A percentile compares a stretch with the other conserved stretches of the same genome.
phyloP scores from a whole-genome alignment of 1,284 basidiomycete genomes.

The Pseudozyma thailandica region DNA sequence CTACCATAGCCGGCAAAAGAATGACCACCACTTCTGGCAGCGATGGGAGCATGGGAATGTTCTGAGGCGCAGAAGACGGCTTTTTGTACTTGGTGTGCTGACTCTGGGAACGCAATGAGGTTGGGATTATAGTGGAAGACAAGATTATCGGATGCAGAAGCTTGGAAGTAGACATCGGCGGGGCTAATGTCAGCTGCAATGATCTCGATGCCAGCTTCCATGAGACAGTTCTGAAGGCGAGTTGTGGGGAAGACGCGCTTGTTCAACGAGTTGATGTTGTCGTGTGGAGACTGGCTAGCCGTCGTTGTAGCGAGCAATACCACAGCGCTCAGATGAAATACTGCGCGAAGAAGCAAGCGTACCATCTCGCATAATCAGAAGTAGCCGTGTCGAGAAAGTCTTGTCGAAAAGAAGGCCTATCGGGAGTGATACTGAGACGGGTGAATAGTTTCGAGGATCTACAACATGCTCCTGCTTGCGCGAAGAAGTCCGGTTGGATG shows the following conservation, averaged over 20 bases:
- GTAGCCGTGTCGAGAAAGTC: too few species aligned
- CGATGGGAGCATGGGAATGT: conserved; percentile 47
- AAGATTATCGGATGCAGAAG: conserved; percentile 66
- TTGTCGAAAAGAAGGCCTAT: too few species aligned
- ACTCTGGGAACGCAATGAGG: conserved; percentile 61
- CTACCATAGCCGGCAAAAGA: conserved; percentile 64
- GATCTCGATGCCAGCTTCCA: conserved; percentile 25
- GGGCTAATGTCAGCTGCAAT: conserved; percentile 31
- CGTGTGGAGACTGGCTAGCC: neutral
- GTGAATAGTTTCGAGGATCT: too few species aligned
- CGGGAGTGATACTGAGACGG: too few species aligned
- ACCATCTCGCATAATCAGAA: too few species aligned
- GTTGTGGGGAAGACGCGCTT: conserved; percentile 7
- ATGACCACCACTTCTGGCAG: conserved; percentile 68
- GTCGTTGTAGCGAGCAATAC: neutral
- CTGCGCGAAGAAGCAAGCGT: too few species aligned
- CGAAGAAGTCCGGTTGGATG: too few species aligned
- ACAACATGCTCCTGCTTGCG: too few species aligned
- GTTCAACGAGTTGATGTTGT: conserved; percentile 2
- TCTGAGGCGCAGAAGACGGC: conserved; percentile 47
- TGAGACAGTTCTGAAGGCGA: conserved; percentile 17
- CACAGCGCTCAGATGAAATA: too few species aligned
- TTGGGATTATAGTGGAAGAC: conserved; percentile 65
- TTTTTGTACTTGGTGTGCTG: conserved; percentile 46
- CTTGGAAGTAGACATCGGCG: conserved; percentile 33